Base-by-base conservation (phyloP, 805 yeast genomes). In the Candida orba region DNA sequence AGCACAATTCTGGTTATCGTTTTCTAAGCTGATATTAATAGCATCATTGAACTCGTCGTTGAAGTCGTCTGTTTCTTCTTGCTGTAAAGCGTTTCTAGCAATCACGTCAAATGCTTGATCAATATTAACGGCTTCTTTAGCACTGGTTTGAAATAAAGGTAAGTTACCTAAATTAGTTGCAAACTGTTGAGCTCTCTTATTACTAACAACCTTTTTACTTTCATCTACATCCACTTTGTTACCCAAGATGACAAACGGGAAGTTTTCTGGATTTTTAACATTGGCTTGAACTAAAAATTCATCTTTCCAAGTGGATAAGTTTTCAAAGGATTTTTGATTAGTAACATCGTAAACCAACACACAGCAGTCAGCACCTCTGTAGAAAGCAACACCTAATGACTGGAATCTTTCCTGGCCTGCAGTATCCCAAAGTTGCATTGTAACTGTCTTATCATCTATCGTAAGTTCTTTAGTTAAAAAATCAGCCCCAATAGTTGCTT, bases 331-430 rank as follows among this genome's bases (percentile, higher is more conserved):
- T 66, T 91, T 90, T 49, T 86, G 83, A 66, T 93, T 93, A 49
- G 96, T 91, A 40, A 93, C 98, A 61, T 91, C 99, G 62, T 85
- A 91, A 53, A 93, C 95, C 47, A 91, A 73, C 9, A 91, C 96
- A 67, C 98, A 93, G 66, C 98, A 93, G 65, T 93, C 98, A 1
- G 98, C 96, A 32, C 98, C 98, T 57, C 99, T 74, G 65, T 93
- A 91, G 63, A 91, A 91, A 0, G 98, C 98, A 36, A 91, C 97
- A 14, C 98, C 98, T 49, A 91, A 71, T 46, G 95, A 83, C 67
- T 93, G 98, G 73, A 91, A 91, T 57, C 99, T 76, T 66, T 91
- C 99, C 69, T 91, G 99, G 32, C 99, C 99, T 8, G 98, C 98
- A 36, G 99, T 91, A 61, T 91, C 99, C 99, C 99, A 91, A 43